Percentiles rank a stretch among this genome's conserved stretches.
Conservation (phyloP, 192 early-diverging fungal genomes). For the Umbelopsis sp. region DNA sequence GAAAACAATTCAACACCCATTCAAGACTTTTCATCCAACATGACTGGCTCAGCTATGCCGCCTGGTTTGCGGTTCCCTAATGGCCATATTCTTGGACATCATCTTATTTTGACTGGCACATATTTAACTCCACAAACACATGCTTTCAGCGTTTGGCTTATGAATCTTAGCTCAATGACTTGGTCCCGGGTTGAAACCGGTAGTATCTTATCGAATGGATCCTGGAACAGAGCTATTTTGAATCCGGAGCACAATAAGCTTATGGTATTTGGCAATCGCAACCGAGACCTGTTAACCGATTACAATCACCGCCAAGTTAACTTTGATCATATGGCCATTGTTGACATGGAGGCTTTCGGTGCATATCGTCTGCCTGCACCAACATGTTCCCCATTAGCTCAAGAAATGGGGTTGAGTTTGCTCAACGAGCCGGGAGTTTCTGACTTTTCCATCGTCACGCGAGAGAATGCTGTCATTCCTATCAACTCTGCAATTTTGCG, state of each 20-base stretch:
- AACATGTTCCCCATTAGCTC: conserved; percentile 47
- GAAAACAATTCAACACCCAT: conserved; percentile 44
- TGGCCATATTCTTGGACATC: conserved; percentile 64
- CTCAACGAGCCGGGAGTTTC: conserved; percentile 48
- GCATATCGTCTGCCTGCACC: conserved; percentile 53
- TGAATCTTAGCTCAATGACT: conserved; percentile 54
- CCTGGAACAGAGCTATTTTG: conserved; percentile 73
- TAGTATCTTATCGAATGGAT: conserved; percentile 64
- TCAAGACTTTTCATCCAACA: conserved; percentile 63
- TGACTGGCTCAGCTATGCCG: conserved; percentile 65
- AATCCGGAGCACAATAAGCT: conserved; percentile 61
- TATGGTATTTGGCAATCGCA: conserved; percentile 69
- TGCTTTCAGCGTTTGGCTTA: conserved; percentile 69
- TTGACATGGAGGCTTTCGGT: conserved; percentile 74
- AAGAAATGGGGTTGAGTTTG: conserved; percentile 51
- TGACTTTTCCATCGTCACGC: conserved; percentile 48
- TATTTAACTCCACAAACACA: conserved; percentile 64
- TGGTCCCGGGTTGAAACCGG: conserved; percentile 72
- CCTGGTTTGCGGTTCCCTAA: conserved; percentile 78
- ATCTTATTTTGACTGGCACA: conserved; percentile 69
- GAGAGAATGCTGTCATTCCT: conserved; percentile 45
- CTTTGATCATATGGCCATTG: conserved; percentile 66
- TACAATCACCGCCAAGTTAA: conserved; percentile 78
- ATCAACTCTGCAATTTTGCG: conserved; percentile 50
- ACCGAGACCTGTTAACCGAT: conserved; percentile 67